Evolutionary conservation across 768 basidiomycete genomes (phyloP), one percentile per base, ranked within the genome.

Genomic region (Peribolospora kevripleyi): DNA sequence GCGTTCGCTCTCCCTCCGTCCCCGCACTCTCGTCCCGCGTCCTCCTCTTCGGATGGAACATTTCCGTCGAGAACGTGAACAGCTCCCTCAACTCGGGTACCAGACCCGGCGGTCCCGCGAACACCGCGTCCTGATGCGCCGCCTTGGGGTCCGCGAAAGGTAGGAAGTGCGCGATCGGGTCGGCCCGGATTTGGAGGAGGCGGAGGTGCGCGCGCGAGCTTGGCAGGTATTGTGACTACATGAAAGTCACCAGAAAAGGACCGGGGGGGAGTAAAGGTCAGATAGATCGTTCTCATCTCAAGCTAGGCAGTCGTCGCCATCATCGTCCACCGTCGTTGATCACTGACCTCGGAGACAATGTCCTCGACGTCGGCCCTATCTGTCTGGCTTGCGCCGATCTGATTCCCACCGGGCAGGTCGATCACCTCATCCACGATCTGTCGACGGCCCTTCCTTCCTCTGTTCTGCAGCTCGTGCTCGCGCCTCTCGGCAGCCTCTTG

Each of bases 141-240:
- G 38, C 79, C 80, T 50, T 51, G n/a, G 76, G 73, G 11, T 76
- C 72, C 2, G 78, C 81, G n/a, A 72, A 70, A 60, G 90, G 87
- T 50, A 93, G 69, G 70, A 87, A 95, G 66, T 87, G 80, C 6
- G 78, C 71, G 4, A 83, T 67, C 36, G 87, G 88, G 62, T 93
- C 83, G 7, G 81, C 76, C 38, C 82, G 77, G 60, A 93, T 84
- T 62, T 84, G 80, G 54, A 84, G 73, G 13, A 95, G 75, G 40
- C 83, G 80, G 77, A 90, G 80, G 54, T 90, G 77, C 49, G 84
- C 71, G 2, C 83, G 71, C 3, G 88, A 88, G 13, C 80, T 75
- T 5, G 88, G 87, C 40, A 97, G 77, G 67, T 79, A 90, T 50
- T 79, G 78, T 51, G 88, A 84, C 58, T 68, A 25, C 25, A 25